A percentile compares a stretch with the other conserved stretches of the same genome.
phyloP scores from a whole-genome alignment of 2,329 filamentous ascomycete species.

The Pseudogymnoascus sp. region DNA sequence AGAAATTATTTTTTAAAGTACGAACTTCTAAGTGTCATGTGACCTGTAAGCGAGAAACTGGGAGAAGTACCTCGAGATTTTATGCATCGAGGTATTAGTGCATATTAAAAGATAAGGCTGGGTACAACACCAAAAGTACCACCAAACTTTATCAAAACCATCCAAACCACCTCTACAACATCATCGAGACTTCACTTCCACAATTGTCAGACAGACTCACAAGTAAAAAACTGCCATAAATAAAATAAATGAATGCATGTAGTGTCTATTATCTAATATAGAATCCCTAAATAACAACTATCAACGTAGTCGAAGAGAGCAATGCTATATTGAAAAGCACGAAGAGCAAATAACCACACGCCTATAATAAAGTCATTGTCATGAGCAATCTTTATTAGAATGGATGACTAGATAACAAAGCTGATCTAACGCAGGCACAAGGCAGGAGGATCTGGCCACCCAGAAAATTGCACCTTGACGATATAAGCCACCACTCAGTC shows the following conservation, averaged over 20 bases:
- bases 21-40: not conserved
- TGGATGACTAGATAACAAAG: constrained; percentile 30
- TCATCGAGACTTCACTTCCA: not conserved
- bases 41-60: not conserved
- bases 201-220: not conserved
- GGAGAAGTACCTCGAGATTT: not conserved
- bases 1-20: constrained; percentile 8
- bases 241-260: constrained; percentile 1
- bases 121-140: not conserved
- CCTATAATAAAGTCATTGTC: not conserved
- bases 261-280: constrained; percentile 9
- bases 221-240: not conserved
- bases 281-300: constrained; percentile 7
- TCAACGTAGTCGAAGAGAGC: not conserved
- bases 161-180: too few relatives aligned
- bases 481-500: constrained; percentile 7
- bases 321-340: constrained; percentile 6
- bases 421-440: constrained; percentile 23
- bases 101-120: not conserved
- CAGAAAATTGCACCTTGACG: constrained; percentile 15
- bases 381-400: constrained; percentile 24
- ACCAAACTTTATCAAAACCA: not conserved
- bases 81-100: not conserved
- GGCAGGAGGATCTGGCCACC: constrained; percentile 20
- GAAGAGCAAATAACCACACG: not conserved